A percentile compares a stretch with the other conserved stretches of the same genome.
Conservation (phyloP, 1,139 yeast species). For the Pichia sp. region DNA sequence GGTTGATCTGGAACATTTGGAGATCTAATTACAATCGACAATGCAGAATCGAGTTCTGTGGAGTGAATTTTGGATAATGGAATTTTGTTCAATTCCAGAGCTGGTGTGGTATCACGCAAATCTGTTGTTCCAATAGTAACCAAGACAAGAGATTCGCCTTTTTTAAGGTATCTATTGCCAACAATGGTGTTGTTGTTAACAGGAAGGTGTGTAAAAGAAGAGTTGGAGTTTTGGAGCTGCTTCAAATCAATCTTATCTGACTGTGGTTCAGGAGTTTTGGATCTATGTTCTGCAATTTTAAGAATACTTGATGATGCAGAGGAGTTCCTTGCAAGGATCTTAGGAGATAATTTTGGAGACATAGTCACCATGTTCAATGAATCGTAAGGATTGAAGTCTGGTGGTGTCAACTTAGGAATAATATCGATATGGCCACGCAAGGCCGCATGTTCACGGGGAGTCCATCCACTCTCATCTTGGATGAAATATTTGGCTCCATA, state of each 20-base stretch:
- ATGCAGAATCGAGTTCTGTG: constrained; percentile 84
- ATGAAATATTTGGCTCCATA: constrained; percentile 51
- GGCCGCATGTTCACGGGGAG: constrained; percentile 94
- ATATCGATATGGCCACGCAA: constrained; percentile 80
- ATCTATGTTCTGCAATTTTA: constrained; percentile 6
- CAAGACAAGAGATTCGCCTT: constrained; percentile 63
- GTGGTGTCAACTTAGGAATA: constrained; percentile 55
- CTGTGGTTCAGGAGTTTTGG: constrained; percentile 6
- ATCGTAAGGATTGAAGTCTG: constrained; percentile 30
- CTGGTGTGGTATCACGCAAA: constrained; percentile 52
- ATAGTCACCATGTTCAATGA: constrained; percentile 22
- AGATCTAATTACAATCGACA: constrained; percentile 69
- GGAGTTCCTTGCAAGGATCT: constrained; percentile 14
- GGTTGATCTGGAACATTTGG: constrained; percentile 46
- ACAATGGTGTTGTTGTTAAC: constrained; percentile 56
- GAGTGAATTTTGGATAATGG: constrained; percentile 71
- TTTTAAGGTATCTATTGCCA: constrained; percentile 72
- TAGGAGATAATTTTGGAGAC: constrained; percentile 25
- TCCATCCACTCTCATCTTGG: constrained; percentile 89
- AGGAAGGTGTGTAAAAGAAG: constrained; percentile 7
- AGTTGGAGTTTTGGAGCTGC: constrained; percentile 33
- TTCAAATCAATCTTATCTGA: constrained; percentile 23
- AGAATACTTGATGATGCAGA: constrained; percentile 17
- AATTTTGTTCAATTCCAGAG: constrained; percentile 68
- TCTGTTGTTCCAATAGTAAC: constrained; percentile 88